Base-by-base conservation (phyloP, 352 stramenopile species). In the Aphanomyces euteiches region DNA sequence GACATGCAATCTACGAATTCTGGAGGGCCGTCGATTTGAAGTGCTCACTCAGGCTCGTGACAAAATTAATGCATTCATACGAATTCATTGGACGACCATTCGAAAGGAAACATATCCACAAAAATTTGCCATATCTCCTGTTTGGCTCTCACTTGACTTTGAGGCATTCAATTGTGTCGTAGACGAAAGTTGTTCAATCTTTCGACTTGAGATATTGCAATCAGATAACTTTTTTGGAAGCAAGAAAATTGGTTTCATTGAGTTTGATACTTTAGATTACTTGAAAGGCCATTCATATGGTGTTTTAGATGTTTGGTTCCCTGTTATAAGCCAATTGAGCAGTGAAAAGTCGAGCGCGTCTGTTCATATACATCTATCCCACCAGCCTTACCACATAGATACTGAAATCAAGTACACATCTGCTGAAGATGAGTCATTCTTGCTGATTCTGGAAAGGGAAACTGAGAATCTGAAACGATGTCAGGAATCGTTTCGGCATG, bases 301-400 rank as follows among this genome's bases (percentile, higher is more conserved):
- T 50, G 43, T 50, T n/a, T 36, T 61, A 1, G 59, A 67, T 40
- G 34, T 67, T 7, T 67, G 59, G 59, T 67, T 3, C 21, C 59
- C 59, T 7, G n/a, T 67, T 15, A 67, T 28, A 36, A 39, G 37
- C 7, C 28, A 36, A 17, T 6, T 34, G n/a, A 57, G 37, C 10
- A 36, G 47, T 12, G 17, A 38, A 28, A 34, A n/a, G 28, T 67
- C 59, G 21, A 17, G 19, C 17, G 59, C 59, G 3, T 67, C 19
- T 10, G 19, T 67, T n/a, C 59, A 57, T 17, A 1, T 67, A 7
- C 28, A 56, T 15, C n/a, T 61, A 36, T 10, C 54, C n/a, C 54
- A 50, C 17, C 10, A 50, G 43, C 43, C 43, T n/a, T 50, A n/a
- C 17, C 43, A 50, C 43, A n/a, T 50, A n/a, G 43, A 50, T 50